These are phyloP conservation scores for Fusarium buxicola DNA, from an alignment of 2,329 filamentous ascomycete species.

Conservation along the genomic window DNA sequence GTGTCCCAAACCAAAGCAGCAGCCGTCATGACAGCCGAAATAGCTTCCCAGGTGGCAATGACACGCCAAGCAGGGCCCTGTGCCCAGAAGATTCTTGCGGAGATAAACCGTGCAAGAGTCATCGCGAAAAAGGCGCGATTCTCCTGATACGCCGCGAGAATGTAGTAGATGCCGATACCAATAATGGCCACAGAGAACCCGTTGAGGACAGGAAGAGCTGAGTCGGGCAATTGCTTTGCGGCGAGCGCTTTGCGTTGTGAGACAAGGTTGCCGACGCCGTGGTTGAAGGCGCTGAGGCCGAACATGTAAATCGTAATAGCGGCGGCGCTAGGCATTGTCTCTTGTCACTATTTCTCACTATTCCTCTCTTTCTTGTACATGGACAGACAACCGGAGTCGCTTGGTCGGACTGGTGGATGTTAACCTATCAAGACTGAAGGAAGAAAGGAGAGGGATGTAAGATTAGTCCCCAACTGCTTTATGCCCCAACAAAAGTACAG, in stretches of 20 bases:
- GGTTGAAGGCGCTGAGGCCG: conserved; percentile 26
- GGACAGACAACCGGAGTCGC: too few relatives aligned
- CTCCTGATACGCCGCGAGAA: conserved; percentile 18
- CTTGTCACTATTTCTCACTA: too few relatives aligned
- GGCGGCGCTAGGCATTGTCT: conserved; percentile 4
- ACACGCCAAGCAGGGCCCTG: conserved; percentile 25
- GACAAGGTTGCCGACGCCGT: conserved; percentile 27
- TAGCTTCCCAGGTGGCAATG: conserved; percentile 20
- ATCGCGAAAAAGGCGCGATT: conserved; percentile 14
- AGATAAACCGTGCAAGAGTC: conserved; percentile 12
- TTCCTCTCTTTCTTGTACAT: too few relatives aligned
- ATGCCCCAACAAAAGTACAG: too few relatives aligned
- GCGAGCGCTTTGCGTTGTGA: conserved; percentile 27
- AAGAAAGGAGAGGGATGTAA: too few relatives aligned
- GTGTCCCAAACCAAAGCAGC: not conserved
- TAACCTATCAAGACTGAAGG: too few relatives aligned
- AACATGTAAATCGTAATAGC: conserved; percentile 26
- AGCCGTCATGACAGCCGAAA: conserved; percentile 1
- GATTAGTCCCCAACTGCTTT: too few relatives aligned
- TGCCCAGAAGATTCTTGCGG: conserved; percentile 18
- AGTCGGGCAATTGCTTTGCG: conserved; percentile 13
- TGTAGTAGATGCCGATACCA: conserved; percentile 24
- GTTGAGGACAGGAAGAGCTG: conserved; percentile 29
- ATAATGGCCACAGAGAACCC: conserved; percentile 30
- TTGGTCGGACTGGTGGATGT: too few relatives aligned